Percentiles rank a stretch among this genome's conserved stretches.
These are phyloP conservation scores for Heritiera littoralis DNA, from an alignment of 345 rosid species.

Conservation along the genomic window DNA sequence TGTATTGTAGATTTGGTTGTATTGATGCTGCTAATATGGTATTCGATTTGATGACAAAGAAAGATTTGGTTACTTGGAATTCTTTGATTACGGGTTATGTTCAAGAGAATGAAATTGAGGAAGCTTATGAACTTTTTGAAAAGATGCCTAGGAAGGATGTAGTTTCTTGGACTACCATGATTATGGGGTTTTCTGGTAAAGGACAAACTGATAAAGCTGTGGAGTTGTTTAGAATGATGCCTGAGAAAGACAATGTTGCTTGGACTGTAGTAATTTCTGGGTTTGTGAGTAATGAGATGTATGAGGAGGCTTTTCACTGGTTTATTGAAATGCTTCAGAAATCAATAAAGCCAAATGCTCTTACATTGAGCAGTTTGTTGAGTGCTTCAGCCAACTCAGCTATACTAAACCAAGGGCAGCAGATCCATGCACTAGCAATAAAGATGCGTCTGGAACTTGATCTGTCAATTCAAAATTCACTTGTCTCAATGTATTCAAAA, in stretches of 20 bases:
- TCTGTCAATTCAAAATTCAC: slow-evolving; percentile 60
- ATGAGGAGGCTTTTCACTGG: slow-evolving; percentile 57
- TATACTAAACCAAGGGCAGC: slow-evolving; percentile 53
- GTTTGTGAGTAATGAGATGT: slow-evolving; percentile 54
- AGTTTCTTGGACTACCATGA: slow-evolving; percentile 80
- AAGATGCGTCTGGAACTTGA: slow-evolving; percentile 50
- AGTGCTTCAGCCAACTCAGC: slow-evolving; percentile 76
- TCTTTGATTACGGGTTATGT: slow-evolving; percentile 63
- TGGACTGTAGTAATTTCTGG: slow-evolving; percentile 83
- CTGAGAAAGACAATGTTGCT: slow-evolving; percentile 62
- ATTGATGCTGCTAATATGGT: slow-evolving; percentile 44
- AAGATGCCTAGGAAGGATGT: slow-evolving; percentile 65
- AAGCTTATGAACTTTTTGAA: slow-evolving; percentile 59
- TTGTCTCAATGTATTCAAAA: slow-evolving; percentile 72
- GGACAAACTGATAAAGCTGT: slow-evolving; percentile 49
- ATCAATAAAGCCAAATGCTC: slow-evolving; percentile 49
- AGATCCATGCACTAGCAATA: slow-evolving; percentile 54
- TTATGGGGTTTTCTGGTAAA: slow-evolving; percentile 49
- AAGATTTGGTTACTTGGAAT: slow-evolving; percentile 75
- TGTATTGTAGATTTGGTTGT: slow-evolving; percentile 63
- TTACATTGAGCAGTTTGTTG: slow-evolving; percentile 63
- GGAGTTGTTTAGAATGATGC: slow-evolving; percentile 67
- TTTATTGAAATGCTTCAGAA: slow-evolving; percentile 55
- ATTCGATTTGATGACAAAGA: slow-evolving; percentile 45
- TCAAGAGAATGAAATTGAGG: slow-evolving; percentile 42